Evolutionary conservation across 164 flowering plant species (phyloP).

Genomic region (Protea cynaroides): DNA sequence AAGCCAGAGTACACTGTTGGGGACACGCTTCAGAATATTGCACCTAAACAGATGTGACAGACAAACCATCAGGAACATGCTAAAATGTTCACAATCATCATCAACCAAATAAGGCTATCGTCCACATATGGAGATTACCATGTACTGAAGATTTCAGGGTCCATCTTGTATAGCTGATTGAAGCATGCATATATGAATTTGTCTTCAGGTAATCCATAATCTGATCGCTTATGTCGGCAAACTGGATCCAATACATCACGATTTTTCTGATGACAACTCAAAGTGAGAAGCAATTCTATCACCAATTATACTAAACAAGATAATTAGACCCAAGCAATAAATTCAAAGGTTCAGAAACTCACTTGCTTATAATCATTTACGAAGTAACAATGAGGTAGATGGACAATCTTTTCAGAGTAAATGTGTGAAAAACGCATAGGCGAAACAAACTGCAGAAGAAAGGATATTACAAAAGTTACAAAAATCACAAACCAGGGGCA

Average conservation of each 20-base stretch:
- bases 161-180: slow-evolving; percentile 98
- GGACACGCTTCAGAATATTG: slow-evolving; percentile 93
- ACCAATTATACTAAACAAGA: neutral
- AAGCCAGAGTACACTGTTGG: slow-evolving; percentile 95
- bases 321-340: neutral
- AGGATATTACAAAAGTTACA: neutral
- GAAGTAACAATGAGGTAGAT: slow-evolving; percentile 96
- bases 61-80: neutral
- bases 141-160: slow-evolving; percentile 81
- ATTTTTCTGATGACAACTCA: slow-evolving; percentile 56
- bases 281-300: neutral
- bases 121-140: slow-evolving; percentile 43
- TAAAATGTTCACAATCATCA: neutral
- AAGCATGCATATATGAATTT: slow-evolving; percentile 94
- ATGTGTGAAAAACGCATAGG: slow-evolving; percentile 63
- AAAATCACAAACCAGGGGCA: neutral
- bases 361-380: slow-evolving; percentile 98
- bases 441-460: slow-evolving; percentile 77
- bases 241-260: slow-evolving; percentile 75
- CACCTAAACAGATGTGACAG: slow-evolving; percentile 47
- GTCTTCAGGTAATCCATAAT: slow-evolving; percentile 90
- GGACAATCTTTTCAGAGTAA: slow-evolving; percentile 94
- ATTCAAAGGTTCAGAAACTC: neutral
- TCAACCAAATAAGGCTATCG: neutral
- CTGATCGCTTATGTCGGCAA: slow-evolving; percentile 73